Evolutionary conservation across 1,139 yeast genomes (phyloP).

Genomic region (Blastobotrys malaysiensis): DNA sequence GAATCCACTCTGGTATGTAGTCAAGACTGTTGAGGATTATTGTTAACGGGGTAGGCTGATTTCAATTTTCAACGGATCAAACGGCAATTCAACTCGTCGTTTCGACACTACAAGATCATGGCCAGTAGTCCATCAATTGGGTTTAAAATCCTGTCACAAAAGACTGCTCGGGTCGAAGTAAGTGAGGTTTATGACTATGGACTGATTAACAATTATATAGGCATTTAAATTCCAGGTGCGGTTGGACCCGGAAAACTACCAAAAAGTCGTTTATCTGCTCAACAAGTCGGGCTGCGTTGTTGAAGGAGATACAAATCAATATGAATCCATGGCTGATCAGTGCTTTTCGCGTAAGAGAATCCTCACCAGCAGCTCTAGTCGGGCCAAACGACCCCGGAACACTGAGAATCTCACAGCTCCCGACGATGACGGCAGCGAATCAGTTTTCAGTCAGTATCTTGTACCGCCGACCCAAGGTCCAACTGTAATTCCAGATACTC

Average conservation of each 20-base stretch:
- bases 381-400: too few species aligned
- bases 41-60: not conserved
- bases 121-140: not conserved
- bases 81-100: not conserved
- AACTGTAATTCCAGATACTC: too few species aligned
- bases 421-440: not conserved
- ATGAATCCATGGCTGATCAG: not conserved
- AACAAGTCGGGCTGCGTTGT: not conserved
- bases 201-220: not conserved
- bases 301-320: not conserved
- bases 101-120: not conserved
- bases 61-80: not conserved
- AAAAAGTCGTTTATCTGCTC: not conserved
- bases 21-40: not conserved
- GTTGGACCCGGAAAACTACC: not conserved
- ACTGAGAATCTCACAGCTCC: too few species aligned
- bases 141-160: not conserved
- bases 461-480: not conserved
- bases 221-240: not conserved
- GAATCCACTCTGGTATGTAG: not conserved
- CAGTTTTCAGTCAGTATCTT: not conserved
- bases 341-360: not conserved
- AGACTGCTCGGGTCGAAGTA: not conserved
- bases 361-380: too few species aligned
- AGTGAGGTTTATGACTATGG: not conserved